Base-by-base conservation (phyloP, 2,329 filamentous ascomycete species). In the Fusarium aywerte region DNA sequence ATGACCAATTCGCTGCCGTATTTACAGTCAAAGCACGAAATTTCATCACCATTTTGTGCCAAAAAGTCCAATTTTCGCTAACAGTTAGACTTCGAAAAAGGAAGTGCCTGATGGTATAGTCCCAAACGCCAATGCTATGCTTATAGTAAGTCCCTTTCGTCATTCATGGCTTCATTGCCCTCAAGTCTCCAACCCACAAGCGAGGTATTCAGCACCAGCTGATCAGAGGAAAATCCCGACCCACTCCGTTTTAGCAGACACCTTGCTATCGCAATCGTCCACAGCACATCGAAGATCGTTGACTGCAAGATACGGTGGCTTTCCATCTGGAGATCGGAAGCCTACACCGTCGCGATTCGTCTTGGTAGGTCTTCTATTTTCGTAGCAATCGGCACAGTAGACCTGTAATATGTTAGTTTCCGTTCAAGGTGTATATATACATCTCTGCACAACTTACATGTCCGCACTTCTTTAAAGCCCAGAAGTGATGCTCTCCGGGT, bases 381-480 rank as follows among this genome's bases (percentile, higher is more conserved):
- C 86, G 68, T 82, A 90, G 76, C 88, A 90, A 10, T 80, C 80
- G 58, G 83, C 84, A 76, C 88, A 90, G 73, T 88, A 90, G 15
- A 90, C 87, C 87, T 90, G 39, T 8, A 13, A 7, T 25, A 32
- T 33, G 65, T 64, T 44, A 61, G 58, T 49, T 58, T 21, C 18
- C 10, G 3, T 18, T 33, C 25, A 49, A 15, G 27, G 44, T 33
- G 23, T 7, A 29, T 16, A 38, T 43, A 20, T 29, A 27, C 35
- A 44, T 23, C 11, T 39, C 11, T 39, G n/a, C 7, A 18, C 77
- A 35, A 39, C 84, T 75, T 85, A 98, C 96, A 81, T 99, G 96
- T 67, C 96, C 96, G 76, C 96, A 99, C 50, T 85, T 85, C 78
- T 94, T 97, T 33, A 96, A 85, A 1, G 96, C 90, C 93, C 94